Percentiles rank a stretch among this genome's conserved stretches.
These are phyloP conservation scores for Mixia osmundae DNA, from an alignment of 1,284 basidiomycete genomes.

Conservation along the genomic window DNA sequence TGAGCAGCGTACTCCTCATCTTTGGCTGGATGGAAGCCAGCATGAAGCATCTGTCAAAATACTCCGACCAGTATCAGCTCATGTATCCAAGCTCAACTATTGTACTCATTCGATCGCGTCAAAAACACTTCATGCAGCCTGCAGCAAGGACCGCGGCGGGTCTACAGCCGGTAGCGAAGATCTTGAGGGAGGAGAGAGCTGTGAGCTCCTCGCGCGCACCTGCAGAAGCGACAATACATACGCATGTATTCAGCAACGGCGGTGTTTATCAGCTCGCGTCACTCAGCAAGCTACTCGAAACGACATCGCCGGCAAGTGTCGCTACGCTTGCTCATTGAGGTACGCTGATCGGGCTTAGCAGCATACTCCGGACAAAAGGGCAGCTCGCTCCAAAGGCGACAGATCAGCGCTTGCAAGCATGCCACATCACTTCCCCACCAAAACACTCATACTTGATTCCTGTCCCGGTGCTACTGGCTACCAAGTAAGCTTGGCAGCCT, in stretches of 20 bases:
- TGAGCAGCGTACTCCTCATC: not conserved
- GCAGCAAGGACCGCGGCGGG: too few relatives aligned
- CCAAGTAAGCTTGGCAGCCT: conserved; percentile 1
- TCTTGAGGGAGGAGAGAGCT: not conserved
- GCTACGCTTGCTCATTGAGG: too few relatives aligned
- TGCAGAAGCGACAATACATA: not conserved
- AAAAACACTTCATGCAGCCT: too few relatives aligned
- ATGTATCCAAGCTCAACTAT: conserved; percentile 2
- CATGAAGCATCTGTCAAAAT: conserved; percentile 7
- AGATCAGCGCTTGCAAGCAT: not conserved
- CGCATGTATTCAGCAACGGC: not conserved
- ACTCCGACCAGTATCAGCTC: conserved; percentile 3
- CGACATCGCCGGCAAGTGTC: too few relatives aligned
- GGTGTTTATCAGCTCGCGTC: not conserved
- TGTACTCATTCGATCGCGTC: too few relatives aligned
- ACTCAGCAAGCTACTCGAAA: too few relatives aligned
- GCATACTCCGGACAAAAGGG: too few relatives aligned
- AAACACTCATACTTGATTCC: conserved; percentile 5
- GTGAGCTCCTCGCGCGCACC: conserved; percentile 1
- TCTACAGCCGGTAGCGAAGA: conserved; percentile 4
- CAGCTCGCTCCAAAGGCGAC: not conserved
- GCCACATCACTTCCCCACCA: conserved; percentile 1
- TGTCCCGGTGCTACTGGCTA: conserved; percentile 4
- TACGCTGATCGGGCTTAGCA: too few relatives aligned
- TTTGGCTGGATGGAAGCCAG: conserved; percentile 8